phyloP scores from a whole-genome alignment of 2,329 filamentous ascomycete species.

The Aspergillus vadensis region DNA sequence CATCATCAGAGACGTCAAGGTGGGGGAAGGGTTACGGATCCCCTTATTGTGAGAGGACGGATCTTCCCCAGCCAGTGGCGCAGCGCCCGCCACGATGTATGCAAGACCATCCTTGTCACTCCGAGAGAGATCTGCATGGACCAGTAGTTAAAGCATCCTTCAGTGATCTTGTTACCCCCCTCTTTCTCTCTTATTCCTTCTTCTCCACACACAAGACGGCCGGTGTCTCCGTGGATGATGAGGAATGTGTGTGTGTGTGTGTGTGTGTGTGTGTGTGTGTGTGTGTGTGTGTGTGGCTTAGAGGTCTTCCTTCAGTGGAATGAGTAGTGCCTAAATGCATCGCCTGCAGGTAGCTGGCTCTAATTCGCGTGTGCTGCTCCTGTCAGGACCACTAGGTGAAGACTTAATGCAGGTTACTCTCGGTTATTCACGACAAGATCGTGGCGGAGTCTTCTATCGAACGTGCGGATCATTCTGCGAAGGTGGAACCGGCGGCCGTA shows the following conservation, averaged over 20 bases:
- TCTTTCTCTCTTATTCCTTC: not conserved
- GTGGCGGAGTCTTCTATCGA: not conserved
- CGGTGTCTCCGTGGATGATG: not conserved
- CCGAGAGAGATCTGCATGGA: conserved; percentile 2
- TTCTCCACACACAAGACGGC: not conserved
- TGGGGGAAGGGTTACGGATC: not conserved
- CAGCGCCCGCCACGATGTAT: conserved; percentile 7
- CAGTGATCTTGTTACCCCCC: not conserved
- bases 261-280: not conserved
- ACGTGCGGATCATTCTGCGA: not conserved
- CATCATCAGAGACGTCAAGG: not conserved
- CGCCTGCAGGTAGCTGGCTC: no score
- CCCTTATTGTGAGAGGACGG: not conserved
- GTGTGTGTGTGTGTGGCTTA: not conserved
- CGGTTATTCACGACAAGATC: not conserved
- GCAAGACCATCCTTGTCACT: not conserved
- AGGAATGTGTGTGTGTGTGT: not conserved
- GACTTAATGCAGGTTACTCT: no score
- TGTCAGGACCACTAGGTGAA: no score
- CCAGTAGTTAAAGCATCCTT: conserved; percentile 8
- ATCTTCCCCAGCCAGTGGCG: conserved; percentile 10
- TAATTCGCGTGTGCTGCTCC: no score
- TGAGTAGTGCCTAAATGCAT: not conserved
- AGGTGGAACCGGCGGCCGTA: not conserved
- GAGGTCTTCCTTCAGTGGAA: not conserved